These are phyloP conservation scores for Ceratocystis ficicola DNA, from an alignment of 2,329 filamentous ascomycete genomes.

Conservation along the genomic window DNA sequence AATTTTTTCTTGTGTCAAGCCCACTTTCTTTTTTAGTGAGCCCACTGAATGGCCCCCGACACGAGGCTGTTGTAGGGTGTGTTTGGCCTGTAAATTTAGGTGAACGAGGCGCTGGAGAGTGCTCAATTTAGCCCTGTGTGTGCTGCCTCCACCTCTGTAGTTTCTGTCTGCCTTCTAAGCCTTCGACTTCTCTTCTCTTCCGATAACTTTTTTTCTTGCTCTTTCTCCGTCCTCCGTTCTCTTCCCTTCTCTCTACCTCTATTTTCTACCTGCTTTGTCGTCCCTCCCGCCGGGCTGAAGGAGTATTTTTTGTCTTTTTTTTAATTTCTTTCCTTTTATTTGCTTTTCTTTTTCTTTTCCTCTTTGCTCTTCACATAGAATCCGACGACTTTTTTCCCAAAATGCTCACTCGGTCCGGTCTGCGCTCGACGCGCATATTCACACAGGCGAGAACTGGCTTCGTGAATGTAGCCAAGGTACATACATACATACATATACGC, in stretches of 20 bases:
- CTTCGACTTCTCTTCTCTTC: constrained; percentile 19
- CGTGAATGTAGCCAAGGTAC: constrained; percentile 62
- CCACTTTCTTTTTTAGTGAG: background rate
- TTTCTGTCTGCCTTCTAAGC: background rate
- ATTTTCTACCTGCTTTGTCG: constrained; percentile 13
- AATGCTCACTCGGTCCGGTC: constrained; percentile 88
- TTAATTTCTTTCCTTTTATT: constrained; percentile 23
- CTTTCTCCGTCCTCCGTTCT: constrained; percentile 16
- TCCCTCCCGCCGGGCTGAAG: constrained; percentile 22
- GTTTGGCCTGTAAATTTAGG: background rate
- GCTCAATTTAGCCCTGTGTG: background rate
- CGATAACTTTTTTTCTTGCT: constrained; percentile 16
- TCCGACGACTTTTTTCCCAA: constrained; percentile 35
- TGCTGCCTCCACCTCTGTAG: constrained; percentile 13
- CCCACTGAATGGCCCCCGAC: background rate
- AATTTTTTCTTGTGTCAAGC: constrained; percentile 11
- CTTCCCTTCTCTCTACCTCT: constrained; percentile 1
- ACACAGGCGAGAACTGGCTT: constrained; percentile 64
- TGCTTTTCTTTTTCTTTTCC: constrained; percentile 19
- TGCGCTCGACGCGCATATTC: constrained; percentile 79
- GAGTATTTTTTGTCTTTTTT: constrained; percentile 22
- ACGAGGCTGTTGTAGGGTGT: background rate
- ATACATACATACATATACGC: constrained; percentile 28
- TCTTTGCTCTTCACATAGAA: constrained; percentile 19
- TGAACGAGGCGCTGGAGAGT: background rate